Percentiles rank a stretch among this genome's conserved stretches.
Evolutionary conservation across 169 alveolate genomes (phyloP).

Genomic region (Cryptosporidium sp.): DNA sequence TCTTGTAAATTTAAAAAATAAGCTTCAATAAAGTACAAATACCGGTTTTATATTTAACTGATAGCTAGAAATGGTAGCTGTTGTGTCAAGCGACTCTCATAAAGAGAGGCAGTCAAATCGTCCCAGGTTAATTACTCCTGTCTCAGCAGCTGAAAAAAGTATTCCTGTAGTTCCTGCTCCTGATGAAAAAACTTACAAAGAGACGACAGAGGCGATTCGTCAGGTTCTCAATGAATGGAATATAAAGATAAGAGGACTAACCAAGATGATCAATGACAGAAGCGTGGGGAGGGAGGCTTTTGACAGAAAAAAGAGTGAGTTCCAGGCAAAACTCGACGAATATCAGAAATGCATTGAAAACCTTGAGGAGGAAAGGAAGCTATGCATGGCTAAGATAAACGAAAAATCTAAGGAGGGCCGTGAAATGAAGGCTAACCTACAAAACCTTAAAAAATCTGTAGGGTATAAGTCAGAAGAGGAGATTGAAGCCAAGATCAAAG

Average conservation of each 20-base stretch:
- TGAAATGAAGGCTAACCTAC: conserved; percentile 63
- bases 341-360: conserved; percentile 62
- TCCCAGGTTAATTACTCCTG: conserved; percentile 65
- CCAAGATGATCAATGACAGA: conserved; percentile 64
- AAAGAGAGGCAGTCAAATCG: conserved; percentile 66
- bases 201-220: conserved; percentile 56
- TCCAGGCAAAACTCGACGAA: conserved; percentile 61
- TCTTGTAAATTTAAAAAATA: background rate
- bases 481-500: conserved; percentile 63
- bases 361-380: conserved; percentile 61
- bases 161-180: conserved; percentile 75
- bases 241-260: conserved; percentile 38
- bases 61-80: conserved; percentile 60
- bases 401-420: conserved; percentile 71
- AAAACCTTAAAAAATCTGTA: conserved; percentile 55
- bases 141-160: conserved; percentile 74
- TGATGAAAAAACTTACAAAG: conserved; percentile 70
- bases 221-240: conserved; percentile 69
- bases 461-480: conserved; percentile 75
- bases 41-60: background rate
- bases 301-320: conserved; percentile 67
- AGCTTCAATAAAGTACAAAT: conserved; percentile 7
- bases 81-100: conserved; percentile 50
- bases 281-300: conserved; percentile 75
- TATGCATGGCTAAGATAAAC: conserved; percentile 53